Evolutionary conservation across 2,329 filamentous ascomycete genomes (phyloP).

Genomic region (Colletotrichum sp.): DNA sequence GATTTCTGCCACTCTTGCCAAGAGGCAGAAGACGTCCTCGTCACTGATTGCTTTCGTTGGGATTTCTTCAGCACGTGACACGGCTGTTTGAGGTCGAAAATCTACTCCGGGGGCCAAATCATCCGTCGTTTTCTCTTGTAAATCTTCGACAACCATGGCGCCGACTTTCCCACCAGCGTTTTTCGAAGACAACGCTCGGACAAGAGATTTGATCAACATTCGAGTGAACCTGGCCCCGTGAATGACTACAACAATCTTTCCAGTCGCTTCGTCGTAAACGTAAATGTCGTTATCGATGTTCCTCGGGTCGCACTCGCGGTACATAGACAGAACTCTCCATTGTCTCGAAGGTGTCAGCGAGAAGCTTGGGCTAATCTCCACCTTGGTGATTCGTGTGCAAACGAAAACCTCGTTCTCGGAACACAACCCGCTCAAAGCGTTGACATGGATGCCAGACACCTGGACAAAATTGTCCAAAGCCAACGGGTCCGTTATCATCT

Average conservation of each 20-base stretch:
- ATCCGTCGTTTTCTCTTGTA: not conserved
- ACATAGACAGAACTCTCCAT: not conserved
- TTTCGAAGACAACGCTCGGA: not conserved
- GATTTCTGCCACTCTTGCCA: not conserved
- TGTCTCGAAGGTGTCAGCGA: not conserved
- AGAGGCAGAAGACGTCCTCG: not conserved
- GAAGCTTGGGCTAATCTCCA: not conserved
- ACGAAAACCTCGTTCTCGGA: not conserved
- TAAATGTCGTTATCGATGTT: not conserved
- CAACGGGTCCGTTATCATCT: not conserved
- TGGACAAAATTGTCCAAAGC: not conserved
- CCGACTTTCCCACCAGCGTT: not conserved
- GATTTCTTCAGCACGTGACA: not conserved
- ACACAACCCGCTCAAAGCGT: not conserved
- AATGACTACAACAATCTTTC: not conserved
- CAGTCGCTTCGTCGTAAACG: not conserved
- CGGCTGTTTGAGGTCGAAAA: not conserved
- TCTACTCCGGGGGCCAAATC: not conserved
- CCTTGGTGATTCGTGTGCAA: not conserved
- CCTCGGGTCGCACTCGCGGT: not conserved
- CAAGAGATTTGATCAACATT: not conserved
- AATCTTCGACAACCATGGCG: not conserved
- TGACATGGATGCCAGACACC: not conserved
- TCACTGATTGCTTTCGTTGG: not conserved
- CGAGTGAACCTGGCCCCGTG: not conserved